A percentile compares a stretch with the other conserved stretches of the same genome.
Evolutionary conservation across 2,329 filamentous ascomycete species (phyloP).

Genomic region (Zasmidium cellare): DNA sequence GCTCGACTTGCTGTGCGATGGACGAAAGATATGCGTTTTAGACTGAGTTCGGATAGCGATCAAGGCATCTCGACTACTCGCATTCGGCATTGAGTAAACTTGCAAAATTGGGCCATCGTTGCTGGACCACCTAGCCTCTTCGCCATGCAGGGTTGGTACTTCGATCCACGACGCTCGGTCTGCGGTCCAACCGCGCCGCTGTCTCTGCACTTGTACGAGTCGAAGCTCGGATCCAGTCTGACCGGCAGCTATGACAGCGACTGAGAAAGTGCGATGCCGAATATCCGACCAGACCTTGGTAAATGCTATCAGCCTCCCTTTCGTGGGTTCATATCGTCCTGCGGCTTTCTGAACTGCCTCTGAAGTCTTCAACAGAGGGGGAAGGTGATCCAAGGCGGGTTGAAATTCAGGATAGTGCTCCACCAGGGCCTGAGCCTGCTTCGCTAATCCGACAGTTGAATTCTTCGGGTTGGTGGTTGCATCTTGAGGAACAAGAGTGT

Average conservation of each 20-base stretch:
- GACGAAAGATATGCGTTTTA: constrained; percentile 51
- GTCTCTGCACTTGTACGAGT: constrained; percentile 52
- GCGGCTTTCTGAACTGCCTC: constrained; percentile 34
- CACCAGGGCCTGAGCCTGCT: constrained; percentile 23
- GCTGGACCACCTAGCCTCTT: constrained; percentile 57
- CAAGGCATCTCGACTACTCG: constrained; percentile 44
- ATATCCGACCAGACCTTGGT: constrained; percentile 54
- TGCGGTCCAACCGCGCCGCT: constrained; percentile 57
- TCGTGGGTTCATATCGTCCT: constrained; percentile 40
- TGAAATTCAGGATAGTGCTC: constrained; percentile 26
- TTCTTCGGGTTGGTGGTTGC: neutral
- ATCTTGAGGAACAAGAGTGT: neutral
- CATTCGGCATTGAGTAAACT: constrained; percentile 50
- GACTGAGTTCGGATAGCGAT: constrained; percentile 53
- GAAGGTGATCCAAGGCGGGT: constrained; percentile 17
- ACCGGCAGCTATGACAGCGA: constrained; percentile 47
- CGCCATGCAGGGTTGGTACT: constrained; percentile 47
- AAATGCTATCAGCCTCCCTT: constrained; percentile 53
- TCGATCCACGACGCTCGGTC: constrained; percentile 50
- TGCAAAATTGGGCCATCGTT: constrained; percentile 57
- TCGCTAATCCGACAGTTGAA: constrained; percentile 5
- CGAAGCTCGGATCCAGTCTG: constrained; percentile 60
- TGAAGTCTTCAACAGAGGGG: constrained; percentile 28
- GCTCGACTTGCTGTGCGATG: constrained; percentile 18
- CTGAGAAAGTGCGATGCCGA: constrained; percentile 31